Evolutionary conservation across 345 rosid genomes (phyloP).

Genomic region (Euclidium syriacum): DNA sequence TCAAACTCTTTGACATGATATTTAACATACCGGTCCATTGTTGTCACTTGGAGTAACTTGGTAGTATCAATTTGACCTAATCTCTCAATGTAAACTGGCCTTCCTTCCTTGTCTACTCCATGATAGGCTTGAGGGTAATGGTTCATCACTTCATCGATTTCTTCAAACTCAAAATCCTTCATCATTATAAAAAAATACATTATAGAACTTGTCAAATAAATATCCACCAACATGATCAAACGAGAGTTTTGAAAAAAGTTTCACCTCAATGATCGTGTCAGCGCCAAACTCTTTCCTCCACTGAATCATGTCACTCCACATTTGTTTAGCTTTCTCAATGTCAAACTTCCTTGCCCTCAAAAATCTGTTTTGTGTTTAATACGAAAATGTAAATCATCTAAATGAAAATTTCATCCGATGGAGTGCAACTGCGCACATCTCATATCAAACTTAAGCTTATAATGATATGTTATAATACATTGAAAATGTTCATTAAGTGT

Average conservation of each 20-base stretch:
- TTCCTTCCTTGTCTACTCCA: slow-evolving; percentile 97
- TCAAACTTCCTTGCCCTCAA: slow-evolving; percentile 97
- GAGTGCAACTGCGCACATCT: neutral
- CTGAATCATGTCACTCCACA: slow-evolving; percentile 98
- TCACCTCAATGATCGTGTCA: slow-evolving; percentile 83
- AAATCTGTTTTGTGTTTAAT: slow-evolving; percentile 46
- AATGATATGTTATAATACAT: too few species aligned
- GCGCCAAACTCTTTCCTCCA: slow-evolving; percentile 96
- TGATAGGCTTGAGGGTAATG: slow-evolving; percentile 96
- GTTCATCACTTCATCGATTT: slow-evolving; percentile 71
- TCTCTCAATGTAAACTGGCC: slow-evolving; percentile 91
- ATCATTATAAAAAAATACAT: neutral
- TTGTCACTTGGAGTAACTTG: slow-evolving; percentile 89
- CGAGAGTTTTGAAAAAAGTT: neutral
- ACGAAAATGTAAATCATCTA: neutral
- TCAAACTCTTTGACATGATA: slow-evolving; percentile 97
- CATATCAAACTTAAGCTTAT: too few species aligned
- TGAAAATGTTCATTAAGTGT: too few species aligned
- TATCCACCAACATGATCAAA: neutral
- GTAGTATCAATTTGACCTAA: slow-evolving; percentile 90
- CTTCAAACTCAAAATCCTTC: slow-evolving; percentile 92
- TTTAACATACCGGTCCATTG: slow-evolving; percentile 82
- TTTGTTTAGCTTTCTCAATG: slow-evolving; percentile 88
- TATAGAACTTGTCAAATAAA: neutral
- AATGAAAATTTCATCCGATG: neutral